These are phyloP conservation scores for Trypanosoma boissoni DNA, from an alignment of 208 protist species.

Conservation along the genomic window DNA sequence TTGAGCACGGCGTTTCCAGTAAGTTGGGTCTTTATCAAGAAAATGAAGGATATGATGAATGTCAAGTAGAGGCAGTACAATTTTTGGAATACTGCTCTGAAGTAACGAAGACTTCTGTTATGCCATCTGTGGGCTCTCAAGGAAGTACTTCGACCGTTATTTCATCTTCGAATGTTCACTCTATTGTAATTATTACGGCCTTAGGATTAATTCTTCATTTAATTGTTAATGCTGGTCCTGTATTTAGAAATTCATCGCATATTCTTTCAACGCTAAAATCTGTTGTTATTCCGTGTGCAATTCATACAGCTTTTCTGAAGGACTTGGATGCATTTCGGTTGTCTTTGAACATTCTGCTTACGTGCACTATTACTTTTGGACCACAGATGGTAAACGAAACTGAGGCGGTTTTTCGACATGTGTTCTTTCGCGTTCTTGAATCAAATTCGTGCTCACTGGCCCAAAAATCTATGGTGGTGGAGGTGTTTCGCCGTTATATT, in stretches of 20 bases:
- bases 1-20: slow-evolving; percentile 26
- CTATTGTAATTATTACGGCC: slow-evolving; percentile 32
- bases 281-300: slow-evolving; percentile 75
- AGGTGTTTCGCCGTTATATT: slow-evolving; percentile 85
- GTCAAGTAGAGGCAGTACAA: slow-evolving; percentile 11
- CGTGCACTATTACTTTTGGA: slow-evolving; percentile 87
- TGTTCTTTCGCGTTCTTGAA: slow-evolving; percentile 92
- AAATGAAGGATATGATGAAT: not conserved
- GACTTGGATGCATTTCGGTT: slow-evolving; percentile 89
- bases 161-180: slow-evolving; percentile 9
- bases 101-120: slow-evolving; percentile 9
- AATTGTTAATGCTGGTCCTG: slow-evolving; percentile 83
- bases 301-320: slow-evolving; percentile 81
- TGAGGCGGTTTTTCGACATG: slow-evolving; percentile 90
- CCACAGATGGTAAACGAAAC: slow-evolving; percentile 91
- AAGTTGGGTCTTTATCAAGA: not conserved
- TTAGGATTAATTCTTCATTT: slow-evolving; percentile 68
- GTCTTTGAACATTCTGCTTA: slow-evolving; percentile 88
- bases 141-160: slow-evolving; percentile 7
- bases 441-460: slow-evolving; percentile 72
- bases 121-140: not conserved
- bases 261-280: slow-evolving; percentile 78
- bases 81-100: slow-evolving; percentile 16
- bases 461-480: slow-evolving; percentile 91
- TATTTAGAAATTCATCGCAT: slow-evolving; percentile 68